Conservation (phyloP, 2,329 filamentous ascomycete species). For the Sporothrix inflata region DNA sequence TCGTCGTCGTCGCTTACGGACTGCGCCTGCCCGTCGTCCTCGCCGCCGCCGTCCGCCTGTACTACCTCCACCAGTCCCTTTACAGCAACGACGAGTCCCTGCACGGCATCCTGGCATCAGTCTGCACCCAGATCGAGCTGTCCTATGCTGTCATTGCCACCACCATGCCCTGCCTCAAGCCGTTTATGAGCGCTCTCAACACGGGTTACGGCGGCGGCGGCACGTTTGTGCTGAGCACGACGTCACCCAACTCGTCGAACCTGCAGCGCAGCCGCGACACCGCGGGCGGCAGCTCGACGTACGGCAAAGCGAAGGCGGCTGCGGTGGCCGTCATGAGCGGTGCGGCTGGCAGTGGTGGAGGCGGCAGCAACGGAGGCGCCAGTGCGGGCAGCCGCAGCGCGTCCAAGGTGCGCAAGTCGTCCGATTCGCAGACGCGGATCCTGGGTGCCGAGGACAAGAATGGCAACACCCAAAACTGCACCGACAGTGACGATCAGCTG, state of each 20-base stretch:
- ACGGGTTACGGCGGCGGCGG: constrained; percentile 40
- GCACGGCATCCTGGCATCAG: constrained; percentile 41
- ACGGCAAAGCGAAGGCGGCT: constrained; percentile 26
- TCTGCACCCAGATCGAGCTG: constrained; percentile 48
- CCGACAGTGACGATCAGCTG: background rate
- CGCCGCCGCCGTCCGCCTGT: constrained; percentile 44
- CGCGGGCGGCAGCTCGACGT: background rate
- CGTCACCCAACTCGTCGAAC: constrained; percentile 14
- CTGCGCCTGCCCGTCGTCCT: constrained; percentile 48
- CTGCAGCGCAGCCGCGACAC: constrained; percentile 26
- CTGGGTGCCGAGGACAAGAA: background rate
- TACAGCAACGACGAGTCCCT: constrained; percentile 44
- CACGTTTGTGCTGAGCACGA: constrained; percentile 30
- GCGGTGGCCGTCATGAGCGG: constrained; percentile 26
- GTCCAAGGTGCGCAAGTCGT: constrained; percentile 26
- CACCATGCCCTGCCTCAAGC: constrained; percentile 48
- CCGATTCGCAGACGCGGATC: constrained; percentile 27
- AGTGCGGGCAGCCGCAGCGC: background rate
- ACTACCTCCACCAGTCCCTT: constrained; percentile 41
- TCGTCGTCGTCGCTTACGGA: constrained; percentile 47
- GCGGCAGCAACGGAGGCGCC: background rate
- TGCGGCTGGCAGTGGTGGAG: background rate
- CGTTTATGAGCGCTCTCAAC: constrained; percentile 46
- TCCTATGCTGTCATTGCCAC: constrained; percentile 47
- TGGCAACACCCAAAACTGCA: background rate